phyloP scores from a whole-genome alignment of 2,329 filamentous ascomycete species.

The Aspergillus novofumigatus region DNA sequence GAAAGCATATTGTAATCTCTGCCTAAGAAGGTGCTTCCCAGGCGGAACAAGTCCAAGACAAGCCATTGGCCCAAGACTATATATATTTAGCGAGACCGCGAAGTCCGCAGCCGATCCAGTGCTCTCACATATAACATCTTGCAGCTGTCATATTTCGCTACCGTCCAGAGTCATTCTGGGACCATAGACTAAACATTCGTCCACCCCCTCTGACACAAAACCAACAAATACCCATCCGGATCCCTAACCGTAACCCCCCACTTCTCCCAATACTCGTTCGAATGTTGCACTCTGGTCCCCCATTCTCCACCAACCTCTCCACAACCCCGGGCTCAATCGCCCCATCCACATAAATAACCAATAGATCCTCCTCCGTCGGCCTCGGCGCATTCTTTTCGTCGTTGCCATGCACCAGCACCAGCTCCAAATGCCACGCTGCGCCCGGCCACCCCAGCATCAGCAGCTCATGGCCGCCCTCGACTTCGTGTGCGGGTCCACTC shows the following conservation, averaged over 20 bases:
- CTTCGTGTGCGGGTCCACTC: background rate
- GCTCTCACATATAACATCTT: no score
- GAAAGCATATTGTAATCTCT: no score
- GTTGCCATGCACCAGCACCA: slow-evolving; percentile 42
- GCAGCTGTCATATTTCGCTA: no score
- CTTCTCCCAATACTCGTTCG: slow-evolving; percentile 46
- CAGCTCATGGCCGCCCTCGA: slow-evolving; percentile 36
- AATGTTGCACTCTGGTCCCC: slow-evolving; percentile 34
- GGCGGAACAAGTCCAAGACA: no score
- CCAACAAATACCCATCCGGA: slow-evolving; percentile 44
- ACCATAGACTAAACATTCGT: background rate
- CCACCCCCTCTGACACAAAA: slow-evolving; percentile 28
- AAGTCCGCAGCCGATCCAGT: no score
- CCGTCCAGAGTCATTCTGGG: no score
- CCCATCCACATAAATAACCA: background rate
- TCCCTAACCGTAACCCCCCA: slow-evolving; percentile 45
- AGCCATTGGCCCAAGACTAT: no score
- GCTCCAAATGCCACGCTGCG: slow-evolving; percentile 43
- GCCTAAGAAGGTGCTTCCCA: no score
- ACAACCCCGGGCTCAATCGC: background rate
- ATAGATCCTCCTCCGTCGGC: background rate
- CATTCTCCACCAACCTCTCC: slow-evolving; percentile 12
- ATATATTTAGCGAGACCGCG: no score
- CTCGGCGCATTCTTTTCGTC: background rate
- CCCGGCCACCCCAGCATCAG: slow-evolving; percentile 40